Conservation (phyloP, 495 filamentous ascomycete species). For the Acidomyces sp. region DNA sequence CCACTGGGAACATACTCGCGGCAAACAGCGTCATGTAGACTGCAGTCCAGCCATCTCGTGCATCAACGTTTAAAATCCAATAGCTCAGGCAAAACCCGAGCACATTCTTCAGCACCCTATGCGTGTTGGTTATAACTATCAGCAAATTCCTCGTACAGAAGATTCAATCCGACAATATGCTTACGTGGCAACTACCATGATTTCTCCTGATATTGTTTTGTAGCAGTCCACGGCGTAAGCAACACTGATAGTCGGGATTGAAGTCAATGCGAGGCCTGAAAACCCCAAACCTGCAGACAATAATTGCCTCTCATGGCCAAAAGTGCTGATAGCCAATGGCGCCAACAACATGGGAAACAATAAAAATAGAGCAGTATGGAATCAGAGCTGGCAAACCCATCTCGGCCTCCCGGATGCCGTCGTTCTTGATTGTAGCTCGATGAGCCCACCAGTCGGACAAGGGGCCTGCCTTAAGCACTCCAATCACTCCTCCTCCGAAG, state of each 20-base stretch:
- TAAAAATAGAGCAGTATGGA: conserved; percentile 37
- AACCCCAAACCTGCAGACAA: conserved; percentile 41
- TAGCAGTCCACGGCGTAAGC: conserved; percentile 47
- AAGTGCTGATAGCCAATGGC: conserved; percentile 40
- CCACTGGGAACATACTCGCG: conserved; percentile 21
- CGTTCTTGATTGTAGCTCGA: conserved; percentile 39
- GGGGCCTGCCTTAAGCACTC: conserved; percentile 40
- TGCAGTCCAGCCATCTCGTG: conserved; percentile 18
- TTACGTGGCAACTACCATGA: conserved; percentile 50
- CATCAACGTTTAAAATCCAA: conserved; percentile 21
- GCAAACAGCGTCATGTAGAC: conserved; percentile 18
- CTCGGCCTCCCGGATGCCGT: conserved; percentile 50
- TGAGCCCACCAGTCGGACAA: conserved; percentile 47
- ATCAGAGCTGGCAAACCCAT: conserved; percentile 48
- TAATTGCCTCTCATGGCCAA: conserved; percentile 41
- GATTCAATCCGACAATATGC: no score
- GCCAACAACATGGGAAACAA: conserved; percentile 43
- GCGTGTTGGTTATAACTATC: no score
- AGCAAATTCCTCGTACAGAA: no score
- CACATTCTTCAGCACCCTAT: conserved; percentile 48
- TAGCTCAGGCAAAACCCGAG: conserved; percentile 28
- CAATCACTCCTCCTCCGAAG: conserved; percentile 38
- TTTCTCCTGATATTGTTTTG: conserved; percentile 45
- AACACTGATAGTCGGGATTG: conserved; percentile 38
- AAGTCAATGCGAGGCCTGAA: conserved; percentile 41